These are phyloP conservation scores for Rubroshorea leprosula DNA, from an alignment of 345 rosid genomes.

Conservation along the genomic window DNA sequence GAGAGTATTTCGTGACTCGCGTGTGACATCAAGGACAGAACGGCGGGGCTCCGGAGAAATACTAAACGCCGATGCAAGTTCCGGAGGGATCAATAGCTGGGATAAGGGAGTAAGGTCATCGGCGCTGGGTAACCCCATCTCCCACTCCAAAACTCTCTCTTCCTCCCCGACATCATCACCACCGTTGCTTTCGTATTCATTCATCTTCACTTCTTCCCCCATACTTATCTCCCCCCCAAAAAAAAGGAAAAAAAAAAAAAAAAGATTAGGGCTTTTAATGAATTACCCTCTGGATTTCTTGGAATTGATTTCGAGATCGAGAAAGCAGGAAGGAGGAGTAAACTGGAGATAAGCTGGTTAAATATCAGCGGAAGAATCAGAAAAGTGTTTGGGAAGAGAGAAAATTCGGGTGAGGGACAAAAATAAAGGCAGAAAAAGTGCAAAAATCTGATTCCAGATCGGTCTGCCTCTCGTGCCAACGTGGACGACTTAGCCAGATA, in stretches of 20 bases:
- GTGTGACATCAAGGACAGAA: slow-evolving; percentile 57
- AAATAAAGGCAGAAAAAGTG: slow-evolving; percentile 37
- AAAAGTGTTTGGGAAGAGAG: slow-evolving; percentile 24
- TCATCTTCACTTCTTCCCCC: slow-evolving; percentile 41
- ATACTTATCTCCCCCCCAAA: neutral
- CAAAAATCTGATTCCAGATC: slow-evolving; percentile 54
- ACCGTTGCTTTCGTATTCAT: slow-evolving; percentile 27
- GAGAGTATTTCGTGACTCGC: slow-evolving; percentile 64
- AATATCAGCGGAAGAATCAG: slow-evolving; percentile 25
- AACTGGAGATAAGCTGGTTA: slow-evolving; percentile 5
- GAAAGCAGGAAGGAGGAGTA: slow-evolving; percentile 11
- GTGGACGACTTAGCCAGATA: slow-evolving; percentile 74
- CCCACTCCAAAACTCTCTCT: slow-evolving; percentile 75
- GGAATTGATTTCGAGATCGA: neutral
- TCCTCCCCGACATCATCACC: slow-evolving; percentile 41
- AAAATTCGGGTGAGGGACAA: slow-evolving; percentile 2
- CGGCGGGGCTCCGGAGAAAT: slow-evolving; percentile 53
- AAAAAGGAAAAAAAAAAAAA: neutral
- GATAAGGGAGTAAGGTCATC: slow-evolving; percentile 75
- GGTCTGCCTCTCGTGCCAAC: slow-evolving; percentile 41
- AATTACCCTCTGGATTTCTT: neutral
- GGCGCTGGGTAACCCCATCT: slow-evolving; percentile 64
- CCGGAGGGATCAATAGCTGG: slow-evolving; percentile 57
- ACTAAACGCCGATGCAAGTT: slow-evolving; percentile 84
- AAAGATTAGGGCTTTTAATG: neutral